Evolutionary conservation across 257 asterid genomes (phyloP).

Genomic region (Solanum virginianum): DNA sequence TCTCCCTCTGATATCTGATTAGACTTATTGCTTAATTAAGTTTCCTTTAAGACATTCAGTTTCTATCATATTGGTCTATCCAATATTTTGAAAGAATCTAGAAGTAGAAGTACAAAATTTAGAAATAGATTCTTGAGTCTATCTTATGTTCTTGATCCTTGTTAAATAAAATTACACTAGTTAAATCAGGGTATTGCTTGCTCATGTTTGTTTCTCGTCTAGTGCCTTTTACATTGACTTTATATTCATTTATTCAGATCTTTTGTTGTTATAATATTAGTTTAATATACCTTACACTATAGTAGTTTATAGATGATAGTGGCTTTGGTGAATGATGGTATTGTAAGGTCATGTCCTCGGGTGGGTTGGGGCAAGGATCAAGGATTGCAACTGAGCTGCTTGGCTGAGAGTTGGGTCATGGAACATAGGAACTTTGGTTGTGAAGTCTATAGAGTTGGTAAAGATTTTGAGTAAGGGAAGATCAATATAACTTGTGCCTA

Average conservation of each 20-base stretch:
- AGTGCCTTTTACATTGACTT: neutral
- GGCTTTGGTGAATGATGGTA: neutral
- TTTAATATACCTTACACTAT: neutral
- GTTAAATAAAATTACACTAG: neutral
- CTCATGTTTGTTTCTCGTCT: neutral
- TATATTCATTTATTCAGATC: neutral
- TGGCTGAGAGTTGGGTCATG: neutral
- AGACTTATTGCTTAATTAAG: neutral
- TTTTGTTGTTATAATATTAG: neutral
- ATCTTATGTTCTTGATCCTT: neutral
- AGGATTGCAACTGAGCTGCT: neutral
- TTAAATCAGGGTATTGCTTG: neutral
- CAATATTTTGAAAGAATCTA: neutral
- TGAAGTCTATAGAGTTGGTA: neutral
- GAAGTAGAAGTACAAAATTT: neutral
- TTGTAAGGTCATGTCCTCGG: neutral
- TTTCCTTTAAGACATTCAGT: neutral
- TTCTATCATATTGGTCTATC: neutral
- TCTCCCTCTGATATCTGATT: neutral
- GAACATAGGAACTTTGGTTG: neutral
- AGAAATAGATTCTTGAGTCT: neutral
- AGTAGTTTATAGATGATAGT: neutral
- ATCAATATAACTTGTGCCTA: neutral
- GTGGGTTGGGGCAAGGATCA: neutral
- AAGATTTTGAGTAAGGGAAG: neutral